Evolutionary conservation across 805 yeast genomes (phyloP).

Genomic region (Hanseniaspora mollemarum): DNA sequence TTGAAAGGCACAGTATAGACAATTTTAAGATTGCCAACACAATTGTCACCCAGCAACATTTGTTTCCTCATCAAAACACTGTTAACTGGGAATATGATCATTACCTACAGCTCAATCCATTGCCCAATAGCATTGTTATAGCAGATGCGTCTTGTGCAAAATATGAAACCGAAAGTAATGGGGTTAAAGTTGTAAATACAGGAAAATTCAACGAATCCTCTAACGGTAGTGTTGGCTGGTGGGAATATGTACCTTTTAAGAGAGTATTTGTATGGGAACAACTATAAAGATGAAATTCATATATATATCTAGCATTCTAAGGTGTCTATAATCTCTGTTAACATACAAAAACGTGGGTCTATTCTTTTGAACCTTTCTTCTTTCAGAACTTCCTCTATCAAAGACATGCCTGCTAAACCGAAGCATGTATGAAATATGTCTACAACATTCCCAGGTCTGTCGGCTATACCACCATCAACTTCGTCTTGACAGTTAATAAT

Average conservation of each 20-base stretch:
- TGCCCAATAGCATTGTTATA: slow-evolving; percentile 58
- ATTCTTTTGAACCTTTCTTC: slow-evolving; percentile 47
- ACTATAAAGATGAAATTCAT: slow-evolving; percentile 27
- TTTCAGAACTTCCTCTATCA: slow-evolving; percentile 62
- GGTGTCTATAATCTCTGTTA: slow-evolving; percentile 33
- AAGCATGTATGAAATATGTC: slow-evolving; percentile 90
- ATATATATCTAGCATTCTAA: slow-evolving; percentile 27
- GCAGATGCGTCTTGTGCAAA: slow-evolving; percentile 60
- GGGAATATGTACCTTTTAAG: slow-evolving; percentile 58
- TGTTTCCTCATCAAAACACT: slow-evolving; percentile 62
- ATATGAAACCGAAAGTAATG: slow-evolving; percentile 68
- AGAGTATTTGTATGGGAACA: slow-evolving; percentile 43
- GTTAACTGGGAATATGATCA: slow-evolving; percentile 61
- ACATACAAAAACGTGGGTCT: slow-evolving; percentile 84
- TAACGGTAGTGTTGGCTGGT: slow-evolving; percentile 43
- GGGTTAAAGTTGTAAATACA: slow-evolving; percentile 68
- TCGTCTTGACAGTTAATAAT: slow-evolving; percentile 69
- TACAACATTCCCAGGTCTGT: slow-evolving; percentile 78
- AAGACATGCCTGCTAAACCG: slow-evolving; percentile 77
- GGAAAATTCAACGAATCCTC: slow-evolving; percentile 40
- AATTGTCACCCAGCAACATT: slow-evolving; percentile 71
- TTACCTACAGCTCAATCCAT: slow-evolving; percentile 57
- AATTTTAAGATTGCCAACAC: slow-evolving; percentile 68
- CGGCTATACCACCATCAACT: slow-evolving; percentile 80
- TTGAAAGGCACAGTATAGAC: slow-evolving; percentile 29